These are phyloP conservation scores for Collybia mongolica DNA, from an alignment of 768 basidiomycete genomes.

Conservation along the genomic window DNA sequence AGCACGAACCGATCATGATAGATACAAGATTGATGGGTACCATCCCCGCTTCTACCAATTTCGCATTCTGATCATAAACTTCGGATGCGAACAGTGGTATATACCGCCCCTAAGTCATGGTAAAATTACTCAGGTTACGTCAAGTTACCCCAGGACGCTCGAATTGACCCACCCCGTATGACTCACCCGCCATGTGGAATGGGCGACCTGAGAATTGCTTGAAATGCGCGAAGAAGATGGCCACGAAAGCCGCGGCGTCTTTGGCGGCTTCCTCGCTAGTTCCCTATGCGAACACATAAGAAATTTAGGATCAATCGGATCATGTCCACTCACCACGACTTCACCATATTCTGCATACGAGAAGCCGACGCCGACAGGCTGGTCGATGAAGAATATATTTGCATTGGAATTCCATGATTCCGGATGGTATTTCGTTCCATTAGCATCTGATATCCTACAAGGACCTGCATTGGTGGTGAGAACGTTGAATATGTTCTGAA, in stretches of 20 bases:
- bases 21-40: slow-evolving; percentile 63
- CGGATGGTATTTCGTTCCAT: slow-evolving; percentile 52
- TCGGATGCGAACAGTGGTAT: slow-evolving; percentile 75
- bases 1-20: slow-evolving; percentile 58
- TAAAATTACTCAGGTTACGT: neutral
- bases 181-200: slow-evolving; percentile 73
- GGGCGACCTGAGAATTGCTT: slow-evolving; percentile 63
- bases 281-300: slow-evolving; percentile 29
- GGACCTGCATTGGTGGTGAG: slow-evolving; percentile 44
- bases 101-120: slow-evolving; percentile 54
- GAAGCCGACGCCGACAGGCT: slow-evolving; percentile 61
- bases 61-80: slow-evolving; percentile 70
- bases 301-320: neutral
- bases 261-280: slow-evolving; percentile 67
- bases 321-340: slow-evolving; percentile 39
- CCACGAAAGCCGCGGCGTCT: slow-evolving; percentile 69
- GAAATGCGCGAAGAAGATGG: slow-evolving; percentile 76
- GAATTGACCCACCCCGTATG: slow-evolving; percentile 57
- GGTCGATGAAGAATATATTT: slow-evolving; percentile 62
- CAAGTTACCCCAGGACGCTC: neutral
- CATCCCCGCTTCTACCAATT: slow-evolving; percentile 51
- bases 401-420: slow-evolving; percentile 71
- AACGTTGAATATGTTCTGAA: neutral
- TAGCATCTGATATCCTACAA: slow-evolving; percentile 55
- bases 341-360: slow-evolving; percentile 67